Percentiles rank a stretch among this genome's conserved stretches.
Evolutionary conservation across 441 rosid genomes (phyloP).

Genomic region (Erodium moschatum): DNA sequence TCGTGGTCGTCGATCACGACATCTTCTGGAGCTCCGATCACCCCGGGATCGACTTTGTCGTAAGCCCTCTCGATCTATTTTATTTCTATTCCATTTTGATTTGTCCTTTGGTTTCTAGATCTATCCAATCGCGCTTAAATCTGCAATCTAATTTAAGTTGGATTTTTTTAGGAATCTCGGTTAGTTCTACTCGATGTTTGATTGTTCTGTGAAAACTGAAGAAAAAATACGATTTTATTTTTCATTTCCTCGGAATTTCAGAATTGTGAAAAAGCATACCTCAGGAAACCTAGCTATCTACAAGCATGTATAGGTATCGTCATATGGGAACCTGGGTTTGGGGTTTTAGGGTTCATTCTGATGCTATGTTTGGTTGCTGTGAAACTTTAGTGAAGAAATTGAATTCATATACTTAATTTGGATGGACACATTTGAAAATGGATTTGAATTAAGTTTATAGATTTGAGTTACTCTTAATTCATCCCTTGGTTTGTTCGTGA

Average conservation of each 20-base stretch:
- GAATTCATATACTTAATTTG: background rate
- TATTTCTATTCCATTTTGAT: background rate
- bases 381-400: background rate
- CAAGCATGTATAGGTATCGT: background rate
- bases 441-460: background rate
- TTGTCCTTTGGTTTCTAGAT: background rate
- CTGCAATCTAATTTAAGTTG: background rate
- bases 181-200: background rate
- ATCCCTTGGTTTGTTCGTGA: background rate
- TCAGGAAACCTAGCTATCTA: background rate
- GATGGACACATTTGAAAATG: background rate
- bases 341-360: background rate
- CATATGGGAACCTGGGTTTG: background rate
- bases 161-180: background rate
- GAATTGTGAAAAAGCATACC: background rate
- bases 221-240: background rate
- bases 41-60: constrained; percentile 85
- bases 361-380: background rate
- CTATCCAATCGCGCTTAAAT: background rate
- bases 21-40: constrained; percentile 95
- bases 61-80: constrained; percentile 23
- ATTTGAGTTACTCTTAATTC: background rate
- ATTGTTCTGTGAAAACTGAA: background rate
- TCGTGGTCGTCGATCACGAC: constrained; percentile 93
- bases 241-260: background rate